phyloP scores from a whole-genome alignment of 352 stramenopile genomes.

The Phytophthora rubi region DNA sequence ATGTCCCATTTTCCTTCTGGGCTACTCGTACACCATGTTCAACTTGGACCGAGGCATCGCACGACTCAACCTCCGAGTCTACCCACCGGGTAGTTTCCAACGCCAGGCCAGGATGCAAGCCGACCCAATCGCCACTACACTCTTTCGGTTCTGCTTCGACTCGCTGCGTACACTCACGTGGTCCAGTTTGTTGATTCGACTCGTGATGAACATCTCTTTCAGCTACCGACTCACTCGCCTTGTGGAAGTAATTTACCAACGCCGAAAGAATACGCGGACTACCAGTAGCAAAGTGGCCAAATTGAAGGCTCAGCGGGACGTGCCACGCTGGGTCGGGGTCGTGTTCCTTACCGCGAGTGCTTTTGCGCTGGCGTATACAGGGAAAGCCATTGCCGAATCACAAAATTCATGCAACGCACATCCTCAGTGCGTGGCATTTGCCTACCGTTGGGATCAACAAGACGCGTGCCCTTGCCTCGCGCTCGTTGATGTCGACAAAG shows the following conservation, averaged over 20 bases:
- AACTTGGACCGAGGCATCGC: slow-evolving; percentile 26
- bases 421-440: slow-evolving; percentile 20
- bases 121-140: slow-evolving; percentile 18
- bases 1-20: slow-evolving; percentile 27
- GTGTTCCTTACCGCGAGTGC: slow-evolving; percentile 9
- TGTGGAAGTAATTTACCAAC: slow-evolving; percentile 22
- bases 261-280: neutral
- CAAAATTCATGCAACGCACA: slow-evolving; percentile 7
- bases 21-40: slow-evolving; percentile 28
- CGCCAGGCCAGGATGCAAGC: slow-evolving; percentile 16
- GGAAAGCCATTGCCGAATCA: slow-evolving; percentile 15
- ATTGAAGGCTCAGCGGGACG: neutral
- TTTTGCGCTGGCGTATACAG: slow-evolving; percentile 13
- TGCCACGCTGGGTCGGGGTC: slow-evolving; percentile 11
- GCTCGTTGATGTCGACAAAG: slow-evolving; percentile 36
- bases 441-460: slow-evolving; percentile 18
- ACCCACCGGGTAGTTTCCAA: slow-evolving; percentile 22
- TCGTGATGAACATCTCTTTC: slow-evolving; percentile 36
- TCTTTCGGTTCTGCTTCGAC: slow-evolving; percentile 34
- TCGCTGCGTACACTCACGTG: slow-evolving; percentile 23
- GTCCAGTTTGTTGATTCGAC: slow-evolving; percentile 10
- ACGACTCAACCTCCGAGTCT: slow-evolving; percentile 20
- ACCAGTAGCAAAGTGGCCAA: slow-evolving; percentile 1
- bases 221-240: slow-evolving; percentile 28
- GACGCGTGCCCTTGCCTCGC: slow-evolving; percentile 41